Conservation (phyloP, 1,284 basidiomycete genomes). For the Ustilago xerochloae region DNA sequence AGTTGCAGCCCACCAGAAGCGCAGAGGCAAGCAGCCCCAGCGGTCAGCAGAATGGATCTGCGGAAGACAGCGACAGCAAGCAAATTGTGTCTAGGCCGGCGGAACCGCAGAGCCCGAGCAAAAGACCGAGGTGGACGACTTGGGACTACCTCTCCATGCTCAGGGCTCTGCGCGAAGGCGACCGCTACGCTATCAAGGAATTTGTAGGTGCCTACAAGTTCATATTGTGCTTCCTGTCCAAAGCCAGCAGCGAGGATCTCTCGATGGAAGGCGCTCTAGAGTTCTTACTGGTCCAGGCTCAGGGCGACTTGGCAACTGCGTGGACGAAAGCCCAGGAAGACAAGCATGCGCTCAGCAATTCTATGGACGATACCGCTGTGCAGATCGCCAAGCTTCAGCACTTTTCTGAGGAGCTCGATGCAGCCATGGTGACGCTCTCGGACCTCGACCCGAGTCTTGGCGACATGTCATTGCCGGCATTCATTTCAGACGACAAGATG, state of each 20-base stretch:
- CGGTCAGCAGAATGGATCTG: neutral
- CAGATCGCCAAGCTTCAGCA: slow-evolving; percentile 27
- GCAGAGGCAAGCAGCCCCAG: neutral
- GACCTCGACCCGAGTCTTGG: slow-evolving; percentile 19
- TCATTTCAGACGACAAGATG: slow-evolving; percentile 26
- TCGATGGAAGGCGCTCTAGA: slow-evolving; percentile 46
- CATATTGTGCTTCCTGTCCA: slow-evolving; percentile 76
- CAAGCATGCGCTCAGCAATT: slow-evolving; percentile 7
- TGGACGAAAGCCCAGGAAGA: slow-evolving; percentile 29
- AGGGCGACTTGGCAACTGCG: slow-evolving; percentile 52
- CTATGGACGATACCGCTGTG: slow-evolving; percentile 7
- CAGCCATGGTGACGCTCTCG: slow-evolving; percentile 36
- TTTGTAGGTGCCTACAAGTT: slow-evolving; percentile 76
- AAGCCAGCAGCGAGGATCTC: slow-evolving; percentile 43
- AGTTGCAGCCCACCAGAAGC: slow-evolving; percentile 7
- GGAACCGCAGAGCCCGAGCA: slow-evolving; percentile 7
- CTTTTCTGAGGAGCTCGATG: slow-evolving; percentile 38
- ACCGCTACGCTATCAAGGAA: slow-evolving; percentile 73
- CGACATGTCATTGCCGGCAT: slow-evolving; percentile 9
- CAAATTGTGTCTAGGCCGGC: neutral
- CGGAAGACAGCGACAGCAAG: neutral
- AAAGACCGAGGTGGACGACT: slow-evolving; percentile 9
- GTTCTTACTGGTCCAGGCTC: slow-evolving; percentile 53
- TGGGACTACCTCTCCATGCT: slow-evolving; percentile 49
- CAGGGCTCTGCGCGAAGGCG: slow-evolving; percentile 55